Conservation (phyloP, 257 asterid species). For the Coffea eugenioides region DNA sequence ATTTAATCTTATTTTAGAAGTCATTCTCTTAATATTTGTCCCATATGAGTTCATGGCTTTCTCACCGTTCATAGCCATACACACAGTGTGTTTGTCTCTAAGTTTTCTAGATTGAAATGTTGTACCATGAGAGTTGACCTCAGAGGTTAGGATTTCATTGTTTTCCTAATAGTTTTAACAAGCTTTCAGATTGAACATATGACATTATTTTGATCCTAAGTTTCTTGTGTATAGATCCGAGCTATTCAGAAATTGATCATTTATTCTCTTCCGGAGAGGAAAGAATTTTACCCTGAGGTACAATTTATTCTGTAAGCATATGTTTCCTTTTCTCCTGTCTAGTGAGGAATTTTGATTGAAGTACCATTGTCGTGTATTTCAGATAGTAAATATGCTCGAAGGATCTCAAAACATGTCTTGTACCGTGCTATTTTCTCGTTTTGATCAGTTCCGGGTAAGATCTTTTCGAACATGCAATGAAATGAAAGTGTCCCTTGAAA, state of each 20-base stretch:
- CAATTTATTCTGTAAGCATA: conserved; percentile 3
- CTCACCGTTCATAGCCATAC: background rate
- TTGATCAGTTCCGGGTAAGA: conserved; percentile 80
- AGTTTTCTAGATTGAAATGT: background rate
- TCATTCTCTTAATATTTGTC: background rate
- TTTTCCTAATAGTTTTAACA: background rate
- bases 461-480: conserved; percentile 6
- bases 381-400: conserved; percentile 85
- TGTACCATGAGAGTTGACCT: background rate
- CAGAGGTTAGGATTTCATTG: background rate
- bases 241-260: conserved; percentile 73
- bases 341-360: background rate
- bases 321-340: background rate
- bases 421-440: conserved; percentile 77
- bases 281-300: conserved; percentile 96
- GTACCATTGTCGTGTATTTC: conserved; percentile 26
- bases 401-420: conserved; percentile 65
- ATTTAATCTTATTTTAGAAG: background rate
- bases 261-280: conserved; percentile 91
- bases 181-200: background rate
- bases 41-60: too few relatives aligned
- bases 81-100: background rate
- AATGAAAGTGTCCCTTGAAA: background rate
- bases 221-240: conserved; percentile 56
- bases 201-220: background rate